These are phyloP conservation scores for Candida labiduridarum DNA, from an alignment of 1,139 yeast species.

Conservation along the genomic window DNA sequence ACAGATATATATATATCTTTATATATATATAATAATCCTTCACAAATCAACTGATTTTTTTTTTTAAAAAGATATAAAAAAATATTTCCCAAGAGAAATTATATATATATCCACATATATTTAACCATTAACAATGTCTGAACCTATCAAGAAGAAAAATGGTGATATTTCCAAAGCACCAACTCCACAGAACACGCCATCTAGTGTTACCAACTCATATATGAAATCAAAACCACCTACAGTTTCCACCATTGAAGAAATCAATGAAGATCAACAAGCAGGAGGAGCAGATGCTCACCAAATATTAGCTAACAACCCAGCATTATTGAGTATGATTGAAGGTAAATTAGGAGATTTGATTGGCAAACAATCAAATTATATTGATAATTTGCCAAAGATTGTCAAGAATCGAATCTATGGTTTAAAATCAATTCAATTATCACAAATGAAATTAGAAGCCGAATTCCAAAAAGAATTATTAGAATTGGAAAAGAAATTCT, in stretches of 20 bases:
- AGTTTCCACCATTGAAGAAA: slow-evolving; percentile 80
- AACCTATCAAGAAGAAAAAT: slow-evolving; percentile 49
- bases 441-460: slow-evolving; percentile 82
- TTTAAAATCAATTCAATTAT: slow-evolving; percentile 80
- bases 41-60: too few species aligned
- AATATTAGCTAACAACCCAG: slow-evolving; percentile 72
- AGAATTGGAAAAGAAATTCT: slow-evolving; percentile 81
- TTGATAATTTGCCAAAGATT: slow-evolving; percentile 71
- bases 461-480: slow-evolving; percentile 89
- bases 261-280: slow-evolving; percentile 40
- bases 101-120: too few species aligned
- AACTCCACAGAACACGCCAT: slow-evolving; percentile 98
- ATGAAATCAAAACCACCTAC: slow-evolving; percentile 71
- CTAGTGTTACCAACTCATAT: slow-evolving; percentile 80
- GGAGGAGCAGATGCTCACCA: slow-evolving; percentile 28
- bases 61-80: background rate
- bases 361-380: slow-evolving; percentile 86
- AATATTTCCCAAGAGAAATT: background rate
- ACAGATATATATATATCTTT: too few species aligned
- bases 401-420: slow-evolving; percentile 82
- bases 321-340: slow-evolving; percentile 81
- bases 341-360: slow-evolving; percentile 84
- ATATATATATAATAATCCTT: too few species aligned
- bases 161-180: slow-evolving; percentile 92
- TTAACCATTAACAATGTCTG: background rate